phyloP scores from a whole-genome alignment of 2,329 filamentous ascomycete species.

The Calonectria multiphialidica region DNA sequence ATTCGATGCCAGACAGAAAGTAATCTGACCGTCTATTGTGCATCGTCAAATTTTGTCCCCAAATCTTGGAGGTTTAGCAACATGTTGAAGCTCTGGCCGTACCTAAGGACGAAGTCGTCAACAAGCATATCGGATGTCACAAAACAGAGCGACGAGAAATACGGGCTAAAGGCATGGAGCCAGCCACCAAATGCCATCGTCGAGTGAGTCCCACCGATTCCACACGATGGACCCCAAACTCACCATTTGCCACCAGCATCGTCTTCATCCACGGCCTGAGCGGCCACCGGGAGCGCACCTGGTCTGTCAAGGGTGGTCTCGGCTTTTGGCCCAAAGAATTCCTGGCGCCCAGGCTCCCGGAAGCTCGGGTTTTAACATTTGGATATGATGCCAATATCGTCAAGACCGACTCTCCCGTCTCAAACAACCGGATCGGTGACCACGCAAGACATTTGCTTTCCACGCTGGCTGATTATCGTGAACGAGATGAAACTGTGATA shows the following conservation, averaged over 20 bases:
- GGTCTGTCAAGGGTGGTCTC: neutral
- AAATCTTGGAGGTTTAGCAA: too few relatives aligned
- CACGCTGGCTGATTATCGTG: neutral
- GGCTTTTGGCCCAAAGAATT: slow-evolving; percentile 5
- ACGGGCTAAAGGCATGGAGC: neutral
- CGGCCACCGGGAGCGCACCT: slow-evolving; percentile 13
- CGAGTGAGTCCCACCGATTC: slow-evolving; percentile 6
- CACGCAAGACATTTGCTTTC: slow-evolving; percentile 6
- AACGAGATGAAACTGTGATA: neutral
- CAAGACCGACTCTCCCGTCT: neutral
- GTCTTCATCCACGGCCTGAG: slow-evolving; percentile 11
- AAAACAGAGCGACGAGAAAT: neutral
- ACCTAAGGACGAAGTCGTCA: neutral
- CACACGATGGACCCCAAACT: neutral
- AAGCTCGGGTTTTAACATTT: slow-evolving; percentile 8
- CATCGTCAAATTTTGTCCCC: neutral
- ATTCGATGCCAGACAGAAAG: neutral
- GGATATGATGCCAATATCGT: slow-evolving; percentile 15
- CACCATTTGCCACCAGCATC: neutral
- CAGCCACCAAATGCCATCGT: neutral
- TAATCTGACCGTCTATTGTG: neutral
- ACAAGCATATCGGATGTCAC: neutral
- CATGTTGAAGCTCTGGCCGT: neutral
- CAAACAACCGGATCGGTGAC: slow-evolving; percentile 7
- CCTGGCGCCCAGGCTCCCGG: neutral